phyloP scores from a whole-genome alignment of 306 rosid genomes.

The Gastrolobium villosum region DNA sequence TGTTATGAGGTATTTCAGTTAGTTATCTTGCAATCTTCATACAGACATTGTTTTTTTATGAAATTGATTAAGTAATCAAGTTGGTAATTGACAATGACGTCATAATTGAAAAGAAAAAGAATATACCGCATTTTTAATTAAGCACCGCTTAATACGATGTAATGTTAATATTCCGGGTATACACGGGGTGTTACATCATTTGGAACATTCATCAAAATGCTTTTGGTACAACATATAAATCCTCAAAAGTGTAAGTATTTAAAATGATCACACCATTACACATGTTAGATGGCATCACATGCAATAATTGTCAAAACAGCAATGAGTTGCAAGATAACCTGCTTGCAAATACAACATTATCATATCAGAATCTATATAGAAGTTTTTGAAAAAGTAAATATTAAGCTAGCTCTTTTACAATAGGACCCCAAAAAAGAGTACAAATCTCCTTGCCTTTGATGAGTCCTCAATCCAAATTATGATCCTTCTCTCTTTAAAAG shows the following conservation, averaged over 20 bases:
- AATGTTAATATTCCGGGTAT: too few species aligned
- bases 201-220: conserved; percentile 17
- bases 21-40: too few species aligned
- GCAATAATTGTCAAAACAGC: conserved; percentile 35
- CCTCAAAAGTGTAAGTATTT: conserved; percentile 22
- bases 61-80: too few species aligned
- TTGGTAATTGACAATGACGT: too few species aligned
- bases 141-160: too few species aligned
- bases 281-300: background rate
- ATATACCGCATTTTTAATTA: too few species aligned
- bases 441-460: conserved; percentile 33
- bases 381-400: background rate
- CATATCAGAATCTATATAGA: too few species aligned
- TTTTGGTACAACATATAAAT: conserved; percentile 28
- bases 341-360: conserved; percentile 45
- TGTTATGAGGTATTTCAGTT: too few species aligned
- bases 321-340: conserved; percentile 34
- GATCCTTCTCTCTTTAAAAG: conserved; percentile 8
- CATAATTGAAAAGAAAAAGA: too few species aligned
- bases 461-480: conserved; percentile 36
- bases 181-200: too few species aligned
- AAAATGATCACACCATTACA: too few species aligned
- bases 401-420: conserved; percentile 36
- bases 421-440: conserved; percentile 33
- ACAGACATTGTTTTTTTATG: too few species aligned